Base-by-base conservation (phyloP, 148 eudicot genomes). In the Beta vulgaris region DNA sequence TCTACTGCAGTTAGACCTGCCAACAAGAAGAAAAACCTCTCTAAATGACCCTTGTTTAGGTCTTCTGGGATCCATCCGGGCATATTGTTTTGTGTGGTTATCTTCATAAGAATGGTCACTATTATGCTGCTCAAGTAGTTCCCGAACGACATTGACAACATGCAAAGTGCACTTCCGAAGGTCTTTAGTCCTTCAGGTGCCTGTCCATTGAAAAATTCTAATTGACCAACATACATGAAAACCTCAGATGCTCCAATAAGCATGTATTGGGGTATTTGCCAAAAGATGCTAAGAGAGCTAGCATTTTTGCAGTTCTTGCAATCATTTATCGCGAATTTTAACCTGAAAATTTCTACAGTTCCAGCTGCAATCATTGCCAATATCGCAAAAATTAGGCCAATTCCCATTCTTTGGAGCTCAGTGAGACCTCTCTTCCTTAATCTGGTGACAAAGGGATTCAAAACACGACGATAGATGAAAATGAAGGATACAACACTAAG, bases 101-200 rank as follows among this genome's bases (percentile, higher is more conserved):
- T 72, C 37, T 86, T 84, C 89, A 85, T 89, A 4, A 91, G 87
- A 12, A 91, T 76, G n/a, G 83, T 81, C 49, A 91, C 89, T 4
- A 89, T 83, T 60, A 89, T 74, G 55, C 87, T 87, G 32, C 96
- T 89, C 29, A 82, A 86, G 40, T 91, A 89, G 68, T 91, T 89
- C 34, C 96, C 96, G 5, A 87, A 76, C 2, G 96, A 89, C 67
- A 91, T 89, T 2, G 91, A 91, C n/a, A 85, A 79, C 89, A 87
- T 91, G 70, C 89, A 86, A 3, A 89, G 88, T 29, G 96, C 96
- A 69, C 96, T 91, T 37, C 93, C 93, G 26, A 91, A 91, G 80
- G 90, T 89, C 78, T 86, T 91, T 31, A 91, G 51, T 31, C 96
- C 91, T 34, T 88, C 92, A 0, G 96, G 96, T 7, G 92, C 77